phyloP scores from a whole-genome alignment of 768 basidiomycete species.

The Filobasidium floriforme region DNA sequence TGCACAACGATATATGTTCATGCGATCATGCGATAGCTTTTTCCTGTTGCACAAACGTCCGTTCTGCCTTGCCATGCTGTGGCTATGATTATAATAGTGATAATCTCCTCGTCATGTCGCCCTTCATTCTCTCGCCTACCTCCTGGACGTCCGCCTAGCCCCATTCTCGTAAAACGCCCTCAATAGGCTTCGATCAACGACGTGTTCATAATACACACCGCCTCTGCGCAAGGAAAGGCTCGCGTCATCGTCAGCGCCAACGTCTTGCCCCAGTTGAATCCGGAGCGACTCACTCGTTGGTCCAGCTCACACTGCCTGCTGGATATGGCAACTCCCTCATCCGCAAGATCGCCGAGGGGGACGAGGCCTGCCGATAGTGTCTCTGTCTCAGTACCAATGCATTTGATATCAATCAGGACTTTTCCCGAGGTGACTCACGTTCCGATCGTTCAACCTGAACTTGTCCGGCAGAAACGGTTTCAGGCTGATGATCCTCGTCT shows the following conservation, averaged over 20 bases:
- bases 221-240: conserved; percentile 9
- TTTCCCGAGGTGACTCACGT: conserved; percentile 53
- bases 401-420: not conserved
- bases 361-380: conserved; percentile 6
- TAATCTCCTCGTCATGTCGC: not conserved
- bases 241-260: not conserved
- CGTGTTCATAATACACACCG: conserved; percentile 20
- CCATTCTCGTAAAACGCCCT: conserved; percentile 5
- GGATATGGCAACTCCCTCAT: conserved; percentile 23
- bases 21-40: too few species aligned
- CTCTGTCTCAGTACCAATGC: not conserved
- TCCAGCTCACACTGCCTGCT: conserved; percentile 22
- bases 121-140: not conserved
- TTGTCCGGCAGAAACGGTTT: conserved; percentile 67
- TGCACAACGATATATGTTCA: too few species aligned
- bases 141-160: conserved; percentile 3
- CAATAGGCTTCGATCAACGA: conserved; percentile 1
- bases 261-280: not conserved
- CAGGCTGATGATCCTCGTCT: conserved; percentile 79
- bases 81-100: not conserved
- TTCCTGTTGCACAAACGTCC: too few species aligned
- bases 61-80: too few species aligned
- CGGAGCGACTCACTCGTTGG: conserved; percentile 17
- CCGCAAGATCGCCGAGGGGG: conserved; percentile 20
- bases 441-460: conserved; percentile 74